phyloP scores from a whole-genome alignment of 176 grass and related monocot genomes.

The Oryza glaberrima region DNA sequence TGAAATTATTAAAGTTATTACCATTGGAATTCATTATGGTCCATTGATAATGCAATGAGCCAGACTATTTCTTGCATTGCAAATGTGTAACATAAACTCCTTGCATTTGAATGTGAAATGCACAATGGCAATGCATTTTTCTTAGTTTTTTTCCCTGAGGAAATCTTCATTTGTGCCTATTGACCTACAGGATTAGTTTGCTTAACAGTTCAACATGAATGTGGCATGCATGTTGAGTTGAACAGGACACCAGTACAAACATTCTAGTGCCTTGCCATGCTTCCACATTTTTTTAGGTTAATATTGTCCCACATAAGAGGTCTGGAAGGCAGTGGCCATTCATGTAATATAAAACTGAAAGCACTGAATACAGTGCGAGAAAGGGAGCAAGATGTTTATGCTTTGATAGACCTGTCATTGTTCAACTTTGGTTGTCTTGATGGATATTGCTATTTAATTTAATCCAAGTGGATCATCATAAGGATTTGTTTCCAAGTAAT shows the following conservation, averaged over 20 bases:
- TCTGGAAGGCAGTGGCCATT: conserved; percentile 5
- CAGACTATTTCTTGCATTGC: conserved; percentile 17
- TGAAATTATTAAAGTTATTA: conserved; percentile 13
- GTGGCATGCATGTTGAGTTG: conserved; percentile 11
- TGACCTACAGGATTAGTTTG: too few species aligned
- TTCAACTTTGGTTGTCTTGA: background rate
- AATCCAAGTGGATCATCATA: background rate
- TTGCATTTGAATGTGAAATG: background rate
- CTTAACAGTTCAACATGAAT: background rate
- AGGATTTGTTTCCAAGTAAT: background rate
- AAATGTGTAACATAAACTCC: background rate
- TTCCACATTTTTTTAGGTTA: background rate
- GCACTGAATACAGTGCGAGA: background rate
- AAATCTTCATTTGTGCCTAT: background rate
- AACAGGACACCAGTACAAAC: background rate
- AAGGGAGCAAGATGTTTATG: background rate
- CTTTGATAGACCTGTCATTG: background rate
- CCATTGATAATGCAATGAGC: conserved; percentile 1
- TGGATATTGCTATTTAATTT: background rate
- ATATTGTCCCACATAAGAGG: background rate
- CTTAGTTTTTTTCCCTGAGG: too few species aligned
- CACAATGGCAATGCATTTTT: background rate
- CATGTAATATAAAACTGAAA: conserved; percentile 1
- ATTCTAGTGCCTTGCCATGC: conserved; percentile 8
- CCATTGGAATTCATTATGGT: conserved; percentile 18